phyloP scores from a whole-genome alignment of 495 filamentous ascomycete genomes.

The Aspergillus steynii region DNA sequence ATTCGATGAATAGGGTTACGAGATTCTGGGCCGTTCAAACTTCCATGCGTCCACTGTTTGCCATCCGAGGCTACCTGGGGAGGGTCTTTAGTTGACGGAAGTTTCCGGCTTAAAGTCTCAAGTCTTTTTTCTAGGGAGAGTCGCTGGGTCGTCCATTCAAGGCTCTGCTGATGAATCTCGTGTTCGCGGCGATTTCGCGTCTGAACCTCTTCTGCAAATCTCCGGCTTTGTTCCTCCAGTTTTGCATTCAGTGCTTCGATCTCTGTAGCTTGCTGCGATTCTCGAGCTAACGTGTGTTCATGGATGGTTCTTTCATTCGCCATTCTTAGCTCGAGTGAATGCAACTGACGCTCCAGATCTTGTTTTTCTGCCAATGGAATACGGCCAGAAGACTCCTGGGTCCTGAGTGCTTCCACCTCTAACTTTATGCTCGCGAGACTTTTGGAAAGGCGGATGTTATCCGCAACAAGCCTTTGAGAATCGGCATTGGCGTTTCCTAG shows the following conservation, averaged over 20 bases:
- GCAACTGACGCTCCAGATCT: conserved; percentile 71
- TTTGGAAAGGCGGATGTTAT: conserved; percentile 72
- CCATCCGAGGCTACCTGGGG: conserved; percentile 58
- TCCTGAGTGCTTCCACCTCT: conserved; percentile 75
- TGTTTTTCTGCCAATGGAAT: conserved; percentile 71
- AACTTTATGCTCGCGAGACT: conserved; percentile 70
- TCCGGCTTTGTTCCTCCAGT: conserved; percentile 42
- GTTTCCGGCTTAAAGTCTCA: conserved; percentile 64
- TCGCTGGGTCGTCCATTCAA: conserved; percentile 55
- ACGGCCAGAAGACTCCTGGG: conserved; percentile 67
- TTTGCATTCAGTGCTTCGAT: conserved; percentile 43
- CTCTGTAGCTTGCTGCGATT: conserved; percentile 42
- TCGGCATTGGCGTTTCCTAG: conserved; percentile 63
- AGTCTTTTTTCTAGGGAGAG: conserved; percentile 65
- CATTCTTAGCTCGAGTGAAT: conserved; percentile 73
- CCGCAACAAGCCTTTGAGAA: conserved; percentile 68
- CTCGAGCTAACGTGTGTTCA: conserved; percentile 58
- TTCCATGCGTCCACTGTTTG: conserved; percentile 44
- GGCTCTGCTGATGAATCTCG: conserved; percentile 29
- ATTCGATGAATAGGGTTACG: conserved; percentile 10
- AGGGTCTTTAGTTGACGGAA: conserved; percentile 65
- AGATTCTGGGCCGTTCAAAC: conserved; percentile 22
- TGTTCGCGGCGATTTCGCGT: conserved; percentile 32
- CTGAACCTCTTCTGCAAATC: conserved; percentile 45
- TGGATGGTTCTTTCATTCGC: conserved; percentile 73